Base-by-base conservation (phyloP, 192 early-diverging fungal genomes). In the Entomortierella lignicola region DNA sequence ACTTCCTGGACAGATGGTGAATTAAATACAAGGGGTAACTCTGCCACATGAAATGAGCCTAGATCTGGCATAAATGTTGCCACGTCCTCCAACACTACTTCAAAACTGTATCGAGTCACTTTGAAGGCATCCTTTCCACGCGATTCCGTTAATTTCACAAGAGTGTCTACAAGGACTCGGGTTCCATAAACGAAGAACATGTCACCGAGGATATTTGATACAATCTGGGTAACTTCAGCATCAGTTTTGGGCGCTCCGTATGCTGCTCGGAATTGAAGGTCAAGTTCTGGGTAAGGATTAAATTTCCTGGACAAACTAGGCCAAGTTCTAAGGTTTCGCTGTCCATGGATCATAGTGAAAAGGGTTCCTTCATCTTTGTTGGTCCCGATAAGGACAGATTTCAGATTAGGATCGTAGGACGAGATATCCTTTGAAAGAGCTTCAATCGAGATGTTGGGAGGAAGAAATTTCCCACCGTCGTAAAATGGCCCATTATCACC, bases 351-450 rank as follows among this genome's bases (percentile, higher is more conserved):
- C 0, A 7, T 0, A 6, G 55, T 51, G 34, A 77, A 77, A 8
- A 39, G 60, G 4, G 60, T 23, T 3, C 66, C 74, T 15, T 77
- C 66, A 29, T 77, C 74, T 59, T 59, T 68, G 18, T 47, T 69
- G 15, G 32, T 29, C 4, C 74, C 66, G 27, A 69, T 68, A 43
- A 77, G 13, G 43, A 77, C n/a, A 5, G 66, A 63, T 52, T 77
- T 69, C 12, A 77, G 39, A 18, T 37, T 30, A 13, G 60, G 74
- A 6, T 69, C 66, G 30, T 77, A 77, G 0, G 55, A 44, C 8
- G 41, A 12, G 0, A 41, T 42, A 26, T 43, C 43, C 13, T 13
- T 50, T 10, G 52, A 25, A 52, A 57, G 17, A 0, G 37, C 26
- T 21, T 67, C 57, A 13, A 51, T 55, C 1, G 72, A 50, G 1